Conservation (phyloP, 768 basidiomycete species). For the Podaxis sp. region DNA sequence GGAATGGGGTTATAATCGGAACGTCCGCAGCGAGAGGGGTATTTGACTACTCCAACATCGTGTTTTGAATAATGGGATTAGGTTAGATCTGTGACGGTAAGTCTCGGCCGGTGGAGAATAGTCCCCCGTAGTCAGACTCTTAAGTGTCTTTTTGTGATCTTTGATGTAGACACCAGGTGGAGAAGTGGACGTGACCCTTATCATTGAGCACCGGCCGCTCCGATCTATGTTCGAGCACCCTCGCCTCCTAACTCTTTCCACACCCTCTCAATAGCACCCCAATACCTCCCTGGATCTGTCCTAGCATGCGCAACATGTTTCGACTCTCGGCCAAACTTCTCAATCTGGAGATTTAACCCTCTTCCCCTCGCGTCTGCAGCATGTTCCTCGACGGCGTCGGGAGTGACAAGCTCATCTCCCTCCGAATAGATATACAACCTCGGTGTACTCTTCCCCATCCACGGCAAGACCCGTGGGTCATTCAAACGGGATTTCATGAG, state of each 20-base stretch:
- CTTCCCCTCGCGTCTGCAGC: constrained; percentile 26
- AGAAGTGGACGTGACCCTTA: not conserved
- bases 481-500: constrained; percentile 29
- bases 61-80: too few relatives aligned
- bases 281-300: constrained; percentile 42
- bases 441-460: constrained; percentile 35
- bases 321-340: constrained; percentile 38
- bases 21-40: too few relatives aligned
- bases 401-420: constrained; percentile 39
- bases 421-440: constrained; percentile 48
- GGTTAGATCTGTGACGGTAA: not conserved
- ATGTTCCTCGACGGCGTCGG: constrained; percentile 37
- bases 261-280: constrained; percentile 35
- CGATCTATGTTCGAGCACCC: not conserved
- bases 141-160: too few relatives aligned
- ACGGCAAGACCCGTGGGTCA: constrained; percentile 34
- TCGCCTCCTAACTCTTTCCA: constrained; percentile 30
- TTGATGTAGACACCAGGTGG: too few relatives aligned
- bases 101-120: not conserved
- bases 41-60: too few relatives aligned
- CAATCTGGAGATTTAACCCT: constrained; percentile 33
- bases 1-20: too few relatives aligned
- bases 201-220: not conserved
- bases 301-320: constrained; percentile 48
- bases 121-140: too few relatives aligned